These are phyloP conservation scores for Kazachstania sp. DNA, from an alignment of 1,139 yeast species.

Conservation along the genomic window DNA sequence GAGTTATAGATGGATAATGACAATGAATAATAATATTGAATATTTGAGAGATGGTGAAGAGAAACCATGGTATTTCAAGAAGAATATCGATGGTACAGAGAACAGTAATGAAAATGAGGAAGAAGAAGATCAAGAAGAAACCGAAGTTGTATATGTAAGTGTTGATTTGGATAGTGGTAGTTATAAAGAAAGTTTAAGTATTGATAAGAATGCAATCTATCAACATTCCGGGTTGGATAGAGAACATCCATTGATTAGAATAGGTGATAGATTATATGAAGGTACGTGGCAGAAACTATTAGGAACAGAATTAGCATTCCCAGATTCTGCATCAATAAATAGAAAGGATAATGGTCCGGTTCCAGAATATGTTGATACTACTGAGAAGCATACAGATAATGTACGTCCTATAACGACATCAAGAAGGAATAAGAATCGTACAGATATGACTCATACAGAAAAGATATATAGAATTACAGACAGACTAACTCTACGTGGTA, in stretches of 20 bases:
- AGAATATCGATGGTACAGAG: constrained; percentile 49
- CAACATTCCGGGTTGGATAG: constrained; percentile 48
- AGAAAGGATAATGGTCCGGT: constrained; percentile 8
- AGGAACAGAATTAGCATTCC: constrained; percentile 65
- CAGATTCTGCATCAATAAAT: constrained; percentile 24
- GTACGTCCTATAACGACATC: background rate
- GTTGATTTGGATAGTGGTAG: constrained; percentile 36
- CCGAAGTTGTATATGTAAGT: constrained; percentile 35
- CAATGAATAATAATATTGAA: constrained; percentile 58
- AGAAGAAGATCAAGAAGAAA: constrained; percentile 10
- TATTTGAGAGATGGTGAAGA: constrained; percentile 71
- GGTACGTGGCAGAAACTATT: constrained; percentile 73
- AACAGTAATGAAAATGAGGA: background rate
- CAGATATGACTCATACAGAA: constrained; percentile 12
- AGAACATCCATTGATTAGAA: constrained; percentile 44
- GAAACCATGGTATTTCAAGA: constrained; percentile 71
- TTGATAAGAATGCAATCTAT: constrained; percentile 34
- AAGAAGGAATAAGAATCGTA: background rate
- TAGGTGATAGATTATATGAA: constrained; percentile 52
- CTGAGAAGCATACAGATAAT: background rate
- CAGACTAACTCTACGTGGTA: constrained; percentile 28
- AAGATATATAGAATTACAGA: constrained; percentile 30
- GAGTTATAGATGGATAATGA: constrained; percentile 40
- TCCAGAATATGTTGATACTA: background rate
- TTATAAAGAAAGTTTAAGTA: constrained; percentile 23